These are phyloP conservation scores for Trichodelitschia bisporula DNA, from an alignment of 495 filamentous ascomycete genomes.

Conservation along the genomic window DNA sequence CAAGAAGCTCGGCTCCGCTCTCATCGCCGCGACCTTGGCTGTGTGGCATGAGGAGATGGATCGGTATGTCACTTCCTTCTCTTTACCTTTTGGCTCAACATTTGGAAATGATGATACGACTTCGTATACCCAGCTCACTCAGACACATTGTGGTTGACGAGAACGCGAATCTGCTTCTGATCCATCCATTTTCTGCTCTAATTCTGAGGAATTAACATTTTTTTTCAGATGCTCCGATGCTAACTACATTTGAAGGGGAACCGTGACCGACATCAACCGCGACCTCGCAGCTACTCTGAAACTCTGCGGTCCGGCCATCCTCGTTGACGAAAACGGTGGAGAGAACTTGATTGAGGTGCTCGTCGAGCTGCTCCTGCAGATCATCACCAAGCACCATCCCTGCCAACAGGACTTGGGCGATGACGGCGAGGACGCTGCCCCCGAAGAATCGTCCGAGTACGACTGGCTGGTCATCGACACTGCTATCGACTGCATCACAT, in stretches of 20 bases:
- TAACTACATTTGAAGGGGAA: conserved; percentile 29
- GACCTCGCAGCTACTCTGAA: conserved; percentile 85
- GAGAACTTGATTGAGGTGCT: conserved; percentile 27
- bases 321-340: conserved; percentile 36
- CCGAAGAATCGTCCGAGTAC: conserved; percentile 76
- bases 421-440: conserved; percentile 35
- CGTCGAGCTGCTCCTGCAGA: conserved; percentile 36
- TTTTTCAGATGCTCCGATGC: background rate
- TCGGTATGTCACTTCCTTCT: conserved; percentile 36
- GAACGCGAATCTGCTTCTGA: conserved; percentile 55
- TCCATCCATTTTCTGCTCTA: conserved; percentile 5
- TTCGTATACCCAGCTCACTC: conserved; percentile 99
- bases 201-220: no score
- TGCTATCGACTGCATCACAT: conserved; percentile 67
- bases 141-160: conserved; percentile 78
- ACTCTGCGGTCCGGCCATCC: conserved; percentile 68
- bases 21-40: conserved; percentile 59
- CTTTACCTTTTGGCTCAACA: conserved; percentile 7
- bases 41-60: conserved; percentile 79
- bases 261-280: conserved; percentile 86
- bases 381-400: conserved; percentile 72
- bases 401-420: conserved; percentile 63
- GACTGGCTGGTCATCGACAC: conserved; percentile 95
- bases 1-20: conserved; percentile 64
- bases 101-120: conserved; percentile 51